Evolutionary conservation across 129 eudicot genomes (phyloP).

Genomic region (Chrysanthemum seticuspe): DNA sequence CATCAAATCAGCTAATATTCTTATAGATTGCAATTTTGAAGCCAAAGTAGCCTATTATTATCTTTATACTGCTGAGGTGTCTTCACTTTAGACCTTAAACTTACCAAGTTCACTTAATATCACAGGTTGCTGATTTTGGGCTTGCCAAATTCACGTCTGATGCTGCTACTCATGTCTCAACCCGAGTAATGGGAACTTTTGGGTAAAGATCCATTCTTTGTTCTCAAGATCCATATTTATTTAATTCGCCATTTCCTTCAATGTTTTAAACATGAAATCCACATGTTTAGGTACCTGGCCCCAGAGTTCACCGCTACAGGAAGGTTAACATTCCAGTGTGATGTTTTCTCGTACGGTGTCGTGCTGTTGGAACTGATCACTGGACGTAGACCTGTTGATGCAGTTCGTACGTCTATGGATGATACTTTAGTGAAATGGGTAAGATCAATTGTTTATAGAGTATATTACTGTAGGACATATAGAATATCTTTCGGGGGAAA

Average conservation of each 20-base stretch:
- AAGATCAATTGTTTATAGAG: conserved; percentile 27
- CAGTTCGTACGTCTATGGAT: conserved; percentile 67
- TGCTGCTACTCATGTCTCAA: conserved; percentile 87
- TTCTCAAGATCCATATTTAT: background rate
- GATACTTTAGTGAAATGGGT: conserved; percentile 99
- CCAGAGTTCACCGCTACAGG: conserved; percentile 97
- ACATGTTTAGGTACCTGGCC: conserved; percentile 69
- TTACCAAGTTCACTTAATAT: background rate
- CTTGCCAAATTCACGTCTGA: conserved; percentile 86
- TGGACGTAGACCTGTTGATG: conserved; percentile 84
- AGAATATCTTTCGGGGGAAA: background rate
- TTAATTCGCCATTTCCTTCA: too few relatives aligned
- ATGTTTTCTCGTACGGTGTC: conserved; percentile 93
- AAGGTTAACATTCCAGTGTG: conserved; percentile 80
- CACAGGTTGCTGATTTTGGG: conserved; percentile 99
- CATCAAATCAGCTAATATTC: conserved; percentile 89
- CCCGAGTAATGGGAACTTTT: conserved; percentile 97
- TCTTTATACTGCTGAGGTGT: background rate
- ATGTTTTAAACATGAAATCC: background rate
- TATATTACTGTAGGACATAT: too few relatives aligned
- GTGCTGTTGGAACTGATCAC: conserved; percentile 92
- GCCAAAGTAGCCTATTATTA: conserved; percentile 56
- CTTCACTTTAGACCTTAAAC: background rate
- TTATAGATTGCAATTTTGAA: conserved; percentile 81
- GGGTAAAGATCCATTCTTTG: conserved; percentile 49